Evolutionary conservation across 2,329 filamentous ascomycete genomes (phyloP), one percentile per base, ranked within the genome.

Genomic region (Phialocephala sp.): DNA sequence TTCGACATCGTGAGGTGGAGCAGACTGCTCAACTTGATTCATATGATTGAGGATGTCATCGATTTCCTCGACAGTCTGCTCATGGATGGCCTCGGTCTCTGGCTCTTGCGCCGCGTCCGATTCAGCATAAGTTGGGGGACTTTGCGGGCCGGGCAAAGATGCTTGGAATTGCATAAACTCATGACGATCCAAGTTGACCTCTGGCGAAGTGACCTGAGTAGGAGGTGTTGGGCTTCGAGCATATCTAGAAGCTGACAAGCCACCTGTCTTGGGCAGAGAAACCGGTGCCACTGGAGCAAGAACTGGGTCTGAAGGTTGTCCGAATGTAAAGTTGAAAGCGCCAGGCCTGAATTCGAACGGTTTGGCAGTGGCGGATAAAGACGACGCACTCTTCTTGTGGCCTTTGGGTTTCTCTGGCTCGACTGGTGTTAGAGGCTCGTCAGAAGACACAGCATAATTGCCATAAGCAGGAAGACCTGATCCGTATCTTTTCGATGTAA

Each of bases 1-100:
- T 14, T 54, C 50, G 24, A 81, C 77, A 55, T 77, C 76, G 39
- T 52, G 56, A 22, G 36, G 50, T 18, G 68, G 61, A 54, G 66
- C 62, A 50, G 71, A 62, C 57, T 91, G 91, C 60, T 90, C 88
- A 1, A 90, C 87, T 65, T 89, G 85, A 72, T 93, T 90, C 72
- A 97, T 85, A 66, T 95, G 90, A 69, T 90, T 87, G 93, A 98
- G 97, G 60, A 97, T 89, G 54, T 91, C 92, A 80, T 97, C 94
- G 73, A 97, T 94, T 75, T 97, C 93, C 71, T 94, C 90, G 72
- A 92, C 92, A 0, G 89, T 82, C 8, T 68, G 71, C 50, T 73
- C 71, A 15, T 64, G 70, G 20, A 59, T 62, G 2, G 59, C 39
- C 24, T 66, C 61, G 15, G 63, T n/a, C 18, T 70, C 67, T 8